Evolutionary conservation across 768 basidiomycete species (phyloP).

Genomic region (Cystofilobasidium ferigula): DNA sequence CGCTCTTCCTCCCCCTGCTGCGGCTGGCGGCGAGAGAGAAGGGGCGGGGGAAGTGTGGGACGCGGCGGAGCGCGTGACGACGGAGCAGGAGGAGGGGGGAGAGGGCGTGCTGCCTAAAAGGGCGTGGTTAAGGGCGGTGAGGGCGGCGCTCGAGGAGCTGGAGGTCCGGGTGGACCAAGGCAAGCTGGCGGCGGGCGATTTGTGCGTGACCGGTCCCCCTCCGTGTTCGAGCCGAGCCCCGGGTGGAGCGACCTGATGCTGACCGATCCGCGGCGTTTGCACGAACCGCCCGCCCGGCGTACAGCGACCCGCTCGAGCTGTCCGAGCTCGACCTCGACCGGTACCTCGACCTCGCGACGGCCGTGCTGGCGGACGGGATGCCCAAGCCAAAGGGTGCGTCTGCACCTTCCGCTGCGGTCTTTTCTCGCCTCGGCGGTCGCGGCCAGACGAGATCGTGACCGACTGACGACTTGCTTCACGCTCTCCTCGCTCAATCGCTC

Average conservation of each 20-base stretch:
- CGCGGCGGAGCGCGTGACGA: conserved; percentile 1
- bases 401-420: conserved; percentile 35
- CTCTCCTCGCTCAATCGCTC: too few species aligned
- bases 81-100: conserved; percentile 41
- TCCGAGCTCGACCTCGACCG: conserved; percentile 30
- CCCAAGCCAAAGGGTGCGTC: conserved; percentile 23
- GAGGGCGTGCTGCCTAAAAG: conserved; percentile 44
- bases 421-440: conserved; percentile 18
- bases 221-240: neutral
- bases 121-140: conserved; percentile 43
- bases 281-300: neutral
- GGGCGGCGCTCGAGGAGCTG: conserved; percentile 38
- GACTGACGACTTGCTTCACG: neutral
- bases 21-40: neutral
- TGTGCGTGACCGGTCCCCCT: neutral
- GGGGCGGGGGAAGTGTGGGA: neutral
- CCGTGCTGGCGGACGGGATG: conserved; percentile 28
- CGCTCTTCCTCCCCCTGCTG: neutral
- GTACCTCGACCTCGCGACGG: conserved; percentile 28
- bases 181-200: conserved; percentile 8
- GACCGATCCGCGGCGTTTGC: neutral
- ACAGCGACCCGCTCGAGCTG: conserved; percentile 30
- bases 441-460: neutral
- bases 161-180: conserved; percentile 27
- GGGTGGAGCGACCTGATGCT: too few species aligned